Evolutionary conservation across 495 filamentous ascomycete species (phyloP), one percentile per base, ranked within the genome.

Genomic region (Penicillium pancosmium): DNA sequence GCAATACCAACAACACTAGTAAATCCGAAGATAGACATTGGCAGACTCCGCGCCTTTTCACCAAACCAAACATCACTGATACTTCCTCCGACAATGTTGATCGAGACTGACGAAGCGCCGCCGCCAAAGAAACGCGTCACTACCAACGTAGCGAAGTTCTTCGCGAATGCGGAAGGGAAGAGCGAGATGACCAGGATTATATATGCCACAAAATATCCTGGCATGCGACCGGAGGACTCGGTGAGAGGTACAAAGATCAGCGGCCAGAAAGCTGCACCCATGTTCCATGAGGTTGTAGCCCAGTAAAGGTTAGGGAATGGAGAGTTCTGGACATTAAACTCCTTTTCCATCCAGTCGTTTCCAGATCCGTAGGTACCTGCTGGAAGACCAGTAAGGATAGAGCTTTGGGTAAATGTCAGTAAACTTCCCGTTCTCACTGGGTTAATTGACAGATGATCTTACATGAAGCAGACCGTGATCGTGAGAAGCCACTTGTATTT

Each of bases 261-360:
- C 2, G 83, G 80, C 59, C 76, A 78, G 19, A 84, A 65, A 27
- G 81, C 82, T 3, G 79, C 82, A 12, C 83, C 82, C 56, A 81
- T 70, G 47, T 74, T 80, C 83, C 82, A 86, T 7, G 75, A 75
- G 0, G 73, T 71, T 5, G 80, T 76, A 15, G 75, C 70, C 81
- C 82, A 86, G 64, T 62, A 64, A 0, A 78, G 62, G 52, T 78
- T 77, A 0, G 75, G 76, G 55, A 79, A 79, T 13, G 75, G 76
- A 4, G 61, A 54, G 46, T 79, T 78, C 48, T 78, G 73, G 7
- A 79, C 75, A 48, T 78, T 55, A 56, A 79, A 79, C 10, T 57
- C 43, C n/a, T 64, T 13, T 16, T 60, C 71, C 72, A 79, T 77
- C 44, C 63, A 74, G 41, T 65, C 59, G 48, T 77, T 75, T 1